A percentile compares a stretch with the other conserved stretches of the same genome.
phyloP scores from a whole-genome alignment of 2,329 filamentous ascomycete genomes.

The Cladosporium halotolerans region DNA sequence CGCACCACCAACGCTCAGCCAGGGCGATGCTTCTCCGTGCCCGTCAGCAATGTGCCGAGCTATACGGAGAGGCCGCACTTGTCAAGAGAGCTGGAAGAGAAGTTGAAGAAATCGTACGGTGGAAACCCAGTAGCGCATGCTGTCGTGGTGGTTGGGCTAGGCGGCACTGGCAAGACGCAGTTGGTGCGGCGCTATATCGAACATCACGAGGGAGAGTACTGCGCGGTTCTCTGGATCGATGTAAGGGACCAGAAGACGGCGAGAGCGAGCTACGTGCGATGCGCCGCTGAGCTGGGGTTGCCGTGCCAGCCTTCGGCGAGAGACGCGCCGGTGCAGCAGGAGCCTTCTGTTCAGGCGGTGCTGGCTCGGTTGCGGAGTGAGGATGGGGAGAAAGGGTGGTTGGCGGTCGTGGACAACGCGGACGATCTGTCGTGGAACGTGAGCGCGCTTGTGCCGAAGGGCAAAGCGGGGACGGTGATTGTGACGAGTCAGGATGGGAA shows the following conservation, averaged over 20 bases:
- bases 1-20: not conserved
- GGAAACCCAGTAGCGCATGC: not conserved
- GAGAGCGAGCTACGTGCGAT: not conserved
- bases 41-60: not conserved
- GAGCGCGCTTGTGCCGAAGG: not conserved
- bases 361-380: not conserved
- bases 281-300: not conserved
- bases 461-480: not conserved
- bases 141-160: not conserved
- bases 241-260: not conserved
- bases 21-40: not conserved
- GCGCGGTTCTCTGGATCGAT: not conserved
- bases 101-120: not conserved
- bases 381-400: not conserved
- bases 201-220: not conserved
- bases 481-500: not conserved
- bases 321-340: not conserved
- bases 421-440: not conserved
- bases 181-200: not conserved
- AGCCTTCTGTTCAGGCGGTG: not conserved
- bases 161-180: not conserved
- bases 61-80: not conserved
- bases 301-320: not conserved
- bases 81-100: not conserved
- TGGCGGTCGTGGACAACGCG: not conserved